These are phyloP conservation scores for Lagenidium sp. DNA, from an alignment of 352 stramenopile species.

Conservation along the genomic window DNA sequence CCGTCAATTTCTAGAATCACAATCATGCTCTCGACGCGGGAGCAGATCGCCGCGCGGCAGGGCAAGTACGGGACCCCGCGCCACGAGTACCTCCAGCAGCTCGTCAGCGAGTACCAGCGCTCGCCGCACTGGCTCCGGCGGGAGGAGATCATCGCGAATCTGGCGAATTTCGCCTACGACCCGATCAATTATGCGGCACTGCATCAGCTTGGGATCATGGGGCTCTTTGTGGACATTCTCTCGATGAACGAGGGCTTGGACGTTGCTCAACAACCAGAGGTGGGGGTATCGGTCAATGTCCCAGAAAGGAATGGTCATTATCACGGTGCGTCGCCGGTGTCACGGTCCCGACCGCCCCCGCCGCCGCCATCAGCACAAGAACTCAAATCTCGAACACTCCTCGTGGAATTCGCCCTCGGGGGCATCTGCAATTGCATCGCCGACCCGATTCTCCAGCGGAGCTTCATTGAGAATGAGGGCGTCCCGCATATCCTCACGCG, in stretches of 20 bases:
- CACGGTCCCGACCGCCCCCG: too few relatives aligned
- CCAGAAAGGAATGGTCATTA: neutral
- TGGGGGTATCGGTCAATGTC: too few relatives aligned
- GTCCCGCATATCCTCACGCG: slow-evolving; percentile 31
- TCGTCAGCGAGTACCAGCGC: slow-evolving; percentile 68
- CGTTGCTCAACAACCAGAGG: too few relatives aligned
- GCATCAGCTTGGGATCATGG: slow-evolving; percentile 44
- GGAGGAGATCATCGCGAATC: slow-evolving; percentile 67
- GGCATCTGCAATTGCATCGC: slow-evolving; percentile 76
- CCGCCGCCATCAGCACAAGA: too few relatives aligned
- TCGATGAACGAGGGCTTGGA: slow-evolving; percentile 3
- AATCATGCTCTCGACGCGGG: slow-evolving; percentile 54
- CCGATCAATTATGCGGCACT: slow-evolving; percentile 72
- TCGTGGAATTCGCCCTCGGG: slow-evolving; percentile 60
- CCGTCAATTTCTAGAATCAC: neutral
- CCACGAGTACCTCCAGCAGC: slow-evolving; percentile 69
- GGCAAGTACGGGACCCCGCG: slow-evolving; percentile 54
- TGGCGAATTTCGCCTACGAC: slow-evolving; percentile 83
- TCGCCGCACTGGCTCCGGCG: slow-evolving; percentile 45
- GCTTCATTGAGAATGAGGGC: slow-evolving; percentile 41
- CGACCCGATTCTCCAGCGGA: slow-evolving; percentile 38
- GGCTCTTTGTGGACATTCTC: slow-evolving; percentile 73
- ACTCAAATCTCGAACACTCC: too few relatives aligned
- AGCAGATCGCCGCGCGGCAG: slow-evolving; percentile 48
- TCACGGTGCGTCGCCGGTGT: slow-evolving; percentile 11